Evolutionary conservation across 2,329 filamentous ascomycete genomes (phyloP), one percentile per base, ranked within the genome.

Genomic region (Epichloe gansuensis): DNA sequence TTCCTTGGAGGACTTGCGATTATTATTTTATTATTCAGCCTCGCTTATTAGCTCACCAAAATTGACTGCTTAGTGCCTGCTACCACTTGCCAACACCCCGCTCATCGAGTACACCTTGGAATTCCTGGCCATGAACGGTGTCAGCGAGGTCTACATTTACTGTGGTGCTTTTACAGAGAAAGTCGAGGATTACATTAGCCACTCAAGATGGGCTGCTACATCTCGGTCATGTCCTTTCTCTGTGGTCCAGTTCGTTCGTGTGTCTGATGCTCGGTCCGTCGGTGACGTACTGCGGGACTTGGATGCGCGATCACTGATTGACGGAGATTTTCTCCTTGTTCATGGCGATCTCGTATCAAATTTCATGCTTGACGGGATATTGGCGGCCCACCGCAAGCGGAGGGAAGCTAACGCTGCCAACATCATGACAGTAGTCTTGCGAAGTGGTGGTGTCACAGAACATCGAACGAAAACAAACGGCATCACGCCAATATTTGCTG

Each of bases 41-140:
- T 35, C 35, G 12, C 3, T 35, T 46, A 34, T 35, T 46, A 34
- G 49, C 39, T 49, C 34, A 50, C 38, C 42, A 12, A n/a, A 25
- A 15, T 23, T 2, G 45, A 38, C n/a, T 39, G 39, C 38, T 34
- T 62, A 94, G 87, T 97, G 93, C 73, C 84, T 98, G 35, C 76
- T 98, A 6, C 89, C 91, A 11, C 77, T 98, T 54, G 93, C 89
- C 54, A 97, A 97, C 67, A 90, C 85, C 2, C 91, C 93, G 38
- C 75, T 98, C 56, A 95, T 98, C 70, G 93, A 98, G 68, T 97
- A 98, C 67, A 97, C 91, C 4, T 82, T 97, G 62, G 90, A 97
- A 64, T 97, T 95, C 63, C 82, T 98, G 1, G 89, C 89, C 57
- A 91, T 91, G 77, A 89, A 93, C 53, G 89, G 90, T 53, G 89